These are phyloP conservation scores for Phytophthora quininea DNA, from an alignment of 352 stramenopile genomes.

Conservation along the genomic window DNA sequence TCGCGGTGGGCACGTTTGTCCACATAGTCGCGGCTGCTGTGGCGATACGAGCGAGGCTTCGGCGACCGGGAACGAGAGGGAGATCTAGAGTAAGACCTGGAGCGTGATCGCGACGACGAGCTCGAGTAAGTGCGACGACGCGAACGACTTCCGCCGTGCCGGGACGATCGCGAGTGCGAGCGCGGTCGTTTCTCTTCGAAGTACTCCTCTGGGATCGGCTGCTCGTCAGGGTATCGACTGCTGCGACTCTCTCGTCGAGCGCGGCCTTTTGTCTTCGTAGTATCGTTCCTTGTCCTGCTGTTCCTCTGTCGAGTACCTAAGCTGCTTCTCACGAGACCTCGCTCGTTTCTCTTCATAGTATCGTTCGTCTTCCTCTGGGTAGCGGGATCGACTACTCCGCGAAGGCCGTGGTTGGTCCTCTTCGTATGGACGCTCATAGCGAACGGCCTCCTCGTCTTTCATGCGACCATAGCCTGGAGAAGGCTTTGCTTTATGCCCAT, in stretches of 20 bases:
- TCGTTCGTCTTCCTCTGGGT: neutral
- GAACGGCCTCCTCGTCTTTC: neutral
- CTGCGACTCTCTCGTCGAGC: slow-evolving; percentile 3
- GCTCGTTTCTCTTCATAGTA: slow-evolving; percentile 1
- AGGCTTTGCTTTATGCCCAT: slow-evolving; percentile 20
- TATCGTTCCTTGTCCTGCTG: slow-evolving; percentile 4
- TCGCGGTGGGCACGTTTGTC: neutral
- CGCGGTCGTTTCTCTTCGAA: slow-evolving; percentile 29
- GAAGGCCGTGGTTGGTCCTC: neutral
- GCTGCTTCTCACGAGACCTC: neutral
- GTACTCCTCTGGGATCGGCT: slow-evolving; percentile 12
- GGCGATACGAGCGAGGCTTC: slow-evolving; percentile 24
- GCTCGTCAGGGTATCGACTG: slow-evolving; percentile 14
- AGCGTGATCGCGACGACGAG: slow-evolving; percentile 50
- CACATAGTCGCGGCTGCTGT: slow-evolving; percentile 30
- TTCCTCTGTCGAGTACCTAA: neutral
- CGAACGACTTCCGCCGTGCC: slow-evolving; percentile 31
- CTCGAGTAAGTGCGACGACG: slow-evolving; percentile 40
- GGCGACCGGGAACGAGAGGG: slow-evolving; percentile 29
- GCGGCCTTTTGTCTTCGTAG: slow-evolving; percentile 8
- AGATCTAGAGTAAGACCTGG: slow-evolving; percentile 43
- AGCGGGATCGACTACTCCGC: neutral
- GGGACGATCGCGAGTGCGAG: slow-evolving; percentile 43
- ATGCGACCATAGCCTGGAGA: neutral
- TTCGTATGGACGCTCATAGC: slow-evolving; percentile 1